phyloP scores from a whole-genome alignment of 768 basidiomycete genomes.

The Cantharellus anzutake region DNA sequence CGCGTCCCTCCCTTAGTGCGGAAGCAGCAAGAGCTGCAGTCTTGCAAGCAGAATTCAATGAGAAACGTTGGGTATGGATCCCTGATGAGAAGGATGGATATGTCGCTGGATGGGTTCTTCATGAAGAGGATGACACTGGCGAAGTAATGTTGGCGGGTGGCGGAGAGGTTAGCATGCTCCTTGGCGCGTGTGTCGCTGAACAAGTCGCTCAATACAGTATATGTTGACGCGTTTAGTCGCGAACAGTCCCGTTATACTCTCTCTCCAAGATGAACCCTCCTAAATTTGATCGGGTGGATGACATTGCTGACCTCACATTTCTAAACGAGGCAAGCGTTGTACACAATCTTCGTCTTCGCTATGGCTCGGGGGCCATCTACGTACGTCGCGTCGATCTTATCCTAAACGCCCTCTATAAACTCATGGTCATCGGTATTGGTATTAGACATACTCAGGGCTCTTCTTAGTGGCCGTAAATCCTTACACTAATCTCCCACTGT shows the following conservation, averaged over 20 bases:
- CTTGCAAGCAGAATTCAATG: conserved; percentile 88
- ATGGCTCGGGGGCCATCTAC: conserved; percentile 82
- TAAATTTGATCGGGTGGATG: conserved; percentile 93
- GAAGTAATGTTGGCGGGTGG: conserved; percentile 72
- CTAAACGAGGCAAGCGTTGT: conserved; percentile 97
- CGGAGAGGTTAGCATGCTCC: conserved; percentile 41
- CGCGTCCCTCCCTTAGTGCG: conserved; percentile 21
- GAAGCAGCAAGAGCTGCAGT: conserved; percentile 75
- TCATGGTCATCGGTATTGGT: conserved; percentile 1
- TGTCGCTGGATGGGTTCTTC: conserved; percentile 83
- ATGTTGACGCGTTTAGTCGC: conserved; percentile 24
- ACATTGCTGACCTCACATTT: conserved; percentile 95
- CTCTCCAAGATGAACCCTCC: conserved; percentile 96
- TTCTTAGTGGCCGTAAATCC: conserved; percentile 99
- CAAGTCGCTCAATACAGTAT: not conserved
- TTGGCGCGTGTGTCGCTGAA: not conserved
- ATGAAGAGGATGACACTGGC: conserved; percentile 64
- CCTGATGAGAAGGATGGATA: conserved; percentile 87
- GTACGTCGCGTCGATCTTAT: conserved; percentile 27
- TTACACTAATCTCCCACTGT: conserved; percentile 80
- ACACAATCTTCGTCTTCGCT: conserved; percentile 86
- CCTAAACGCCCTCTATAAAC: not conserved
- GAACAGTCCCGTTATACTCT: conserved; percentile 54
- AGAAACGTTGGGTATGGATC: conserved; percentile 98
- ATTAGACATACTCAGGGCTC: conserved; percentile 80